Evolutionary conservation across 2,329 filamentous ascomycete species (phyloP), one percentile per base, ranked within the genome.

Genomic region (Fusarium irregulare): DNA sequence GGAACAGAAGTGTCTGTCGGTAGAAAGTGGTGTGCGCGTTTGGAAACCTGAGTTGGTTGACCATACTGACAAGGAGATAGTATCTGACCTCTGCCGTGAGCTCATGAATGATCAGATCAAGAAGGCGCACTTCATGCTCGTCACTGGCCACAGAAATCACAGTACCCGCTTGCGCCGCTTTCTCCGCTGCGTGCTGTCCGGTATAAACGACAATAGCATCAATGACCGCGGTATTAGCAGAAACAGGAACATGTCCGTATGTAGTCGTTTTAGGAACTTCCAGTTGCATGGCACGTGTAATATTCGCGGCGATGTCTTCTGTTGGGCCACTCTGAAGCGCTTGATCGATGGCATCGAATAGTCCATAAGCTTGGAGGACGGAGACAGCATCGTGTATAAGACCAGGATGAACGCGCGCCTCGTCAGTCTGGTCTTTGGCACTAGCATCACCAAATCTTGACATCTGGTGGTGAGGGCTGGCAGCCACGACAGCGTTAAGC

Each of bases 11-110:
- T 16, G 92, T 88, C 75, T 94, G 93, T 77, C 91, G 94, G 82
- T 97, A 99, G 82, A 96, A 99, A 76, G 94, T 92, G 14, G 96
- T 99, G 76, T 97, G 90, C 50, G 90, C 90, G 77, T 94, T 97
- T 13, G 94, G 93, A 78, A 92, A 97, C 65, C 96, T 92, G 50
- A 99, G 87, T 81, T 98, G 94, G 79, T 98, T 97, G 60, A 93
- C 88, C 77, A 99, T 93, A 71, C 92, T 93, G 73, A 87, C 90
- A 60, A 98, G 81, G 62, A 99, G 84, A 78, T 93, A 92, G 82
- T 97, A 97, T 56, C 94, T 91, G 23, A 90, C 89, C 79, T 97
- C 93, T 1, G 92, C 88, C 41, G 87, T 85, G 41, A 97, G 84
- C 66, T 92, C 91, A 73, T 92, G 91, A 12, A 93, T 87, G 30